Evolutionary conservation across 768 basidiomycete species (phyloP).

Genomic region (Collybia mongolica): DNA sequence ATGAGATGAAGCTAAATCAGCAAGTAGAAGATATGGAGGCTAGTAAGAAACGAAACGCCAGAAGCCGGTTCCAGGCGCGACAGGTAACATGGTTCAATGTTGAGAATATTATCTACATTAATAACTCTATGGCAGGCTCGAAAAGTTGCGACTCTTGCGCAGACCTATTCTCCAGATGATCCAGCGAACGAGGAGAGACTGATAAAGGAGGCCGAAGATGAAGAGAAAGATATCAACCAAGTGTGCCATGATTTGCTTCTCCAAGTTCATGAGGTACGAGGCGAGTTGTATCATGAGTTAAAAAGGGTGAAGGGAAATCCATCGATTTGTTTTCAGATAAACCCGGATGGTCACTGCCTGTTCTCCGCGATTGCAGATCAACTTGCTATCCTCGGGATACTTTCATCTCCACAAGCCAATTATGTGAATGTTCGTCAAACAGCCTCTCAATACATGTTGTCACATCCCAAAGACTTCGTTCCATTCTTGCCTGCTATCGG

Average conservation of each 20-base stretch:
- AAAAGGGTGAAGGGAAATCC: neutral
- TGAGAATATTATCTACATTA: neutral
- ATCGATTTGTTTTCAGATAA: slow-evolving; percentile 53
- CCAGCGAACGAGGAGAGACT: slow-evolving; percentile 58
- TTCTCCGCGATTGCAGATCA: slow-evolving; percentile 95
- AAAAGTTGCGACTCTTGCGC: slow-evolving; percentile 65
- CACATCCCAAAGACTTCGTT: slow-evolving; percentile 86
- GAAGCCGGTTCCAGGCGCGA: slow-evolving; percentile 65
- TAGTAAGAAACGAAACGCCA: slow-evolving; percentile 53
- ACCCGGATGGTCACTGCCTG: slow-evolving; percentile 95
- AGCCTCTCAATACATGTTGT: slow-evolving; percentile 79
- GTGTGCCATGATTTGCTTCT: slow-evolving; percentile 68
- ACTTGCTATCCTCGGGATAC: slow-evolving; percentile 66
- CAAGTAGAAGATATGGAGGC: slow-evolving; percentile 26
- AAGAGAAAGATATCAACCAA: slow-evolving; percentile 60
- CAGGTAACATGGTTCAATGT: slow-evolving; percentile 42
- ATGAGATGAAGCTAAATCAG: slow-evolving; percentile 42
- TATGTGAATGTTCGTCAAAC: slow-evolving; percentile 61
- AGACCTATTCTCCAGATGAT: slow-evolving; percentile 50
- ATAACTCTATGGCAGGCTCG: slow-evolving; percentile 47
- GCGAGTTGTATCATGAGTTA: neutral
- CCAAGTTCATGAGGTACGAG: slow-evolving; percentile 60
- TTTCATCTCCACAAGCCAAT: slow-evolving; percentile 56
- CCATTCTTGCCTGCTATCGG: slow-evolving; percentile 83
- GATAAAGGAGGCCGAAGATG: slow-evolving; percentile 64